Evolutionary conservation across 2,329 filamentous ascomycete genomes (phyloP).

Genomic region (Tolypocladium ophioglossoides): DNA sequence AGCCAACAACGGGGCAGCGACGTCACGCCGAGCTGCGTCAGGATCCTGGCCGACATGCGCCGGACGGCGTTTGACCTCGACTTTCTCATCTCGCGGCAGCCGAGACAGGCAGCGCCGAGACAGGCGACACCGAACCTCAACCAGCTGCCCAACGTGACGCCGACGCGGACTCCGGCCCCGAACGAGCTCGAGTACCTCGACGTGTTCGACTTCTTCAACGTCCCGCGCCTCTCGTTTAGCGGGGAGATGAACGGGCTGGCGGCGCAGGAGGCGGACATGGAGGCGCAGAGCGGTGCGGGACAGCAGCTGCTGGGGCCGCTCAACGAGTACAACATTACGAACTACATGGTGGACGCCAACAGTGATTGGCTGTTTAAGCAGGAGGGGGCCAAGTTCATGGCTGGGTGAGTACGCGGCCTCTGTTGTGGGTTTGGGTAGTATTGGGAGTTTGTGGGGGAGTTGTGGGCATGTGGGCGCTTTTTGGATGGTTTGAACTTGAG

Average conservation of each 20-base stretch:
- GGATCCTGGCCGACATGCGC: constrained; percentile 84
- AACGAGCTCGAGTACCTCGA: constrained; percentile 87
- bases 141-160: constrained; percentile 42
- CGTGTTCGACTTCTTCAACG: constrained; percentile 91
- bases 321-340: constrained; percentile 68
- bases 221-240: constrained; percentile 57
- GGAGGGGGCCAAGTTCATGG: constrained; percentile 21
- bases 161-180: constrained; percentile 58
- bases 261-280: constrained; percentile 13
- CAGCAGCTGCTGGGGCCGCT: constrained; percentile 16
- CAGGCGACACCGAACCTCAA: constrained; percentile 20
- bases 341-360: constrained; percentile 65
- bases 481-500: too few relatives aligned
- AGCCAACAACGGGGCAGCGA: constrained; percentile 65
- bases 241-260: constrained; percentile 20
- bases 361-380: constrained; percentile 66
- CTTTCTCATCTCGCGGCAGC: constrained; percentile 78
- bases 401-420: background rate
- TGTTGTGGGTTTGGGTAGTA: background rate
- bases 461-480: too few relatives aligned
- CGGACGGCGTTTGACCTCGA: constrained; percentile 84
- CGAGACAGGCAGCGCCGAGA: constrained; percentile 31
- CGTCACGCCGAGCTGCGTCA: constrained; percentile 71
- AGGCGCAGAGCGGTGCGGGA: constrained; percentile 12
- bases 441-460: background rate